Conservation (phyloP, 1,284 basidiomycete genomes). For the Heterobasidion parviporum region DNA sequence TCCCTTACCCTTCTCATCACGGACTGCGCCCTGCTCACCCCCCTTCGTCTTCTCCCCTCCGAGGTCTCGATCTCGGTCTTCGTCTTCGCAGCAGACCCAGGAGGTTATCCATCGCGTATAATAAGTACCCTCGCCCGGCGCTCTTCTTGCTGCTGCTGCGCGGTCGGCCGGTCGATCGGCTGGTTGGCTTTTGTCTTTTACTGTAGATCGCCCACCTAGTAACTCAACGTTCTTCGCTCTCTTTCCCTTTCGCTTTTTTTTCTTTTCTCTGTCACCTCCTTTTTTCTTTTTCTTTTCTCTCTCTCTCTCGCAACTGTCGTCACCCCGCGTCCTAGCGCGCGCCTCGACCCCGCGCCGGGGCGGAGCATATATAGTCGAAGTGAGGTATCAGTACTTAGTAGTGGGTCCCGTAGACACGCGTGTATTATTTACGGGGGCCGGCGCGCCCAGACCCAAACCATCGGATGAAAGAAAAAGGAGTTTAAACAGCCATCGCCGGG, state of each 20-base stretch:
- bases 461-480: too few relatives aligned
- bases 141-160: not conserved
- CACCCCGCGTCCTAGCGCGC: too few relatives aligned
- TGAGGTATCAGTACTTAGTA: too few relatives aligned
- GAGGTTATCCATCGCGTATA: not conserved
- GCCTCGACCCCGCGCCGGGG: too few relatives aligned
- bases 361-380: too few relatives aligned
- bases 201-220: not conserved
- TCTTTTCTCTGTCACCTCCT: not conserved
- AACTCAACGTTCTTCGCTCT: conserved; percentile 7
- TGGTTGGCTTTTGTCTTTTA: not conserved
- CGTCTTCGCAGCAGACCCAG: not conserved
- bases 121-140: not conserved
- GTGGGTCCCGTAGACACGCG: too few relatives aligned
- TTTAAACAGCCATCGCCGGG: too few relatives aligned
- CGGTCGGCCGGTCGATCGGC: not conserved
- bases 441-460: too few relatives aligned
- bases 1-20: conserved; percentile 10
- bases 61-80: not conserved
- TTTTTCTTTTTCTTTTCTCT: not conserved
- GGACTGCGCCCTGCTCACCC: not conserved
- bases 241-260: conserved; percentile 10
- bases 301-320: not conserved
- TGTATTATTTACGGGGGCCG: too few relatives aligned
- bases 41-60: not conserved